Base-by-base conservation (phyloP, 495 filamentous ascomycete genomes). In the Penicillium desertorum region DNA sequence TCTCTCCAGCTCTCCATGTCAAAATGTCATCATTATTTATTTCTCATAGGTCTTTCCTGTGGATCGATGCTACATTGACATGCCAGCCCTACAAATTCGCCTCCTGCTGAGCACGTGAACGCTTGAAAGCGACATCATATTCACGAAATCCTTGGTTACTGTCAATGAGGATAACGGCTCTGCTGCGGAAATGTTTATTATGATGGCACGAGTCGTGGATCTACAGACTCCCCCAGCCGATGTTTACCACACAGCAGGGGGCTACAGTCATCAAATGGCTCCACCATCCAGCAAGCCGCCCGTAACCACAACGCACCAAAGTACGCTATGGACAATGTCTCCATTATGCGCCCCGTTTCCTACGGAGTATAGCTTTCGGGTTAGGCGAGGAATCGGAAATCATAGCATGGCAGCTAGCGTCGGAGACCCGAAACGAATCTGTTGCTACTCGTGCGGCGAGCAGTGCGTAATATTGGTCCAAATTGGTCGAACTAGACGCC, bases 61-160 rank as follows among this genome's bases (percentile, higher is more conserved):
- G 30, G 23, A 34, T 10, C 6, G 41, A 50, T 52, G 46, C 23
- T 56, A 58, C 22, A 20, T 17, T 43, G 12, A 43, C 54, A 45
- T 29, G 25, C 42, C 22, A 45, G 12, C 10, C 19, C 54, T 48
- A 64, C 44, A 62, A 48, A 51, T 59, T 75, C 77, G 46, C 86
- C 85, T 50, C 43, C 20, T 27, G 51, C 32, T 17, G 45, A 52
- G 48, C 50, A n/a, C 52, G 56, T 56, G 56, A 62, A 36, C 63
- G 34, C 32, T 9, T 25, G 46, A 68, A 64, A 30, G 47, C 52
- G 25, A 68, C 54, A 59, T 68, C 61, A 61, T 66, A 65, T 54
- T 64, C 55, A 43, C 61, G 52, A 50, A 57, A 64, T 42, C 64
- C 62, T 23, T 39, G 20, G 29, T 71, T 67, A 42, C 65, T 58